A percentile compares a stretch with the other conserved stretches of the same genome.
phyloP scores from a whole-genome alignment of 768 basidiomycete species.

The Naganishia kalamii region DNA sequence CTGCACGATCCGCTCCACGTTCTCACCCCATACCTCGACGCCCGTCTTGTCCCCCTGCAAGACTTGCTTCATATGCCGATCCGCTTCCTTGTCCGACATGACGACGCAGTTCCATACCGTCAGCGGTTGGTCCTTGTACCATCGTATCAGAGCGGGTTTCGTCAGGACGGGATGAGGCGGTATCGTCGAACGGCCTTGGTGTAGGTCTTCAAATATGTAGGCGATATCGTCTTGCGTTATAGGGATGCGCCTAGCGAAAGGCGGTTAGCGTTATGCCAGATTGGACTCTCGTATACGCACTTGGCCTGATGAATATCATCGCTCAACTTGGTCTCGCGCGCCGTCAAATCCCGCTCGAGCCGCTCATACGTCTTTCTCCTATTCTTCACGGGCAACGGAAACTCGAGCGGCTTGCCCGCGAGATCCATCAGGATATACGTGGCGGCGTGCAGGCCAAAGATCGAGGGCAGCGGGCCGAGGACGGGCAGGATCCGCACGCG shows the following conservation, averaged over 20 bases:
- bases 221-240: conserved; percentile 77
- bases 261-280: too few species aligned
- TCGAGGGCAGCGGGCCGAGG: conserved; percentile 75
- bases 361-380: conserved; percentile 76
- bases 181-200: conserved; percentile 63
- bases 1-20: conserved; percentile 57
- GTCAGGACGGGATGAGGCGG: conserved; percentile 71
- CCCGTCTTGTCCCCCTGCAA: conserved; percentile 48
- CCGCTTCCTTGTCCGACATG: conserved; percentile 69
- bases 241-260: conserved; percentile 52
- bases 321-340: conserved; percentile 64
- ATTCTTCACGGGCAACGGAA: conserved; percentile 79
- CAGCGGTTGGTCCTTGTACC: conserved; percentile 65
- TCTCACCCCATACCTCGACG: conserved; percentile 65
- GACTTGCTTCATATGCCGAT: conserved; percentile 54
- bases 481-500: conserved; percentile 89
- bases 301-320: conserved; percentile 55
- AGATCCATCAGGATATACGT: conserved; percentile 82
- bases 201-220: conserved; percentile 78
- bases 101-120: conserved; percentile 77
- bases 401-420: conserved; percentile 71
- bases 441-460: conserved; percentile 85
- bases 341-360: conserved; percentile 67
- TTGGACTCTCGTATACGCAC: conserved; percentile 40
- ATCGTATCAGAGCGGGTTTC: conserved; percentile 69